Percentiles rank a stretch among this genome's conserved stretches.
Conservation (phyloP, 1,284 basidiomycete species). For the Naganishia cerealis region DNA sequence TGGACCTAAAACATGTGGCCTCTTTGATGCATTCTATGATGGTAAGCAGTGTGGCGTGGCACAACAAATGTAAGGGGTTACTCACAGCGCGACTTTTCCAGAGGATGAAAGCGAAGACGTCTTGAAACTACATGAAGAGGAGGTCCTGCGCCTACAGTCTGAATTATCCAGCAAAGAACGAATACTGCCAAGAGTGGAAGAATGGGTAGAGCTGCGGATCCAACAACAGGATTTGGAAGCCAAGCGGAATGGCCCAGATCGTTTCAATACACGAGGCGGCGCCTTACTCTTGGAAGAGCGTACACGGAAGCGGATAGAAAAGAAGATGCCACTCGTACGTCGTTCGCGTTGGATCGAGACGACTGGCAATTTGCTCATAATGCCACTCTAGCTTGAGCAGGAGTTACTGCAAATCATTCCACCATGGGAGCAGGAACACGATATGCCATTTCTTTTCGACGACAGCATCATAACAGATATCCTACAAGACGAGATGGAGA, state of each 20-base stretch:
- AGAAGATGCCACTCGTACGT: constrained; percentile 86
- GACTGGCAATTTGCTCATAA: not conserved
- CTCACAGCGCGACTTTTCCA: not conserved
- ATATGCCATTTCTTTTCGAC: constrained; percentile 76
- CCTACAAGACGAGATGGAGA: constrained; percentile 68
- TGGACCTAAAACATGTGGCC: constrained; percentile 75
- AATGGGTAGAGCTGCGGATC: constrained; percentile 86
- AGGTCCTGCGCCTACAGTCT: constrained; percentile 75
- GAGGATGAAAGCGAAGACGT: constrained; percentile 65
- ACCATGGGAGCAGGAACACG: constrained; percentile 79
- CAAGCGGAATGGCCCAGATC: constrained; percentile 48
- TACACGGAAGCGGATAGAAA: constrained; percentile 91
- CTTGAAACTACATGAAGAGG: constrained; percentile 80
- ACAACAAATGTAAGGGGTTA: not conserved
- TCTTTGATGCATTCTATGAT: constrained; percentile 75
- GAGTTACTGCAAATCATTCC: constrained; percentile 79
- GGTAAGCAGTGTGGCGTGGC: constrained; percentile 59
- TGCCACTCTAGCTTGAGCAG: constrained; percentile 69
- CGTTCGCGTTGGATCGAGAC: not conserved
- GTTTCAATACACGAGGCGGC: constrained; percentile 61
- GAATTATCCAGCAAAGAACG: constrained; percentile 75
- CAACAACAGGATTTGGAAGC: constrained; percentile 82
- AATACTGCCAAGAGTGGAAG: constrained; percentile 73
- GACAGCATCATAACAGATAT: constrained; percentile 79
- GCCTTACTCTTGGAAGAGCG: constrained; percentile 87